These are phyloP conservation scores for Schwanniomyces pseudopolymorphus DNA, from an alignment of 805 yeast genomes.

Conservation along the genomic window DNA sequence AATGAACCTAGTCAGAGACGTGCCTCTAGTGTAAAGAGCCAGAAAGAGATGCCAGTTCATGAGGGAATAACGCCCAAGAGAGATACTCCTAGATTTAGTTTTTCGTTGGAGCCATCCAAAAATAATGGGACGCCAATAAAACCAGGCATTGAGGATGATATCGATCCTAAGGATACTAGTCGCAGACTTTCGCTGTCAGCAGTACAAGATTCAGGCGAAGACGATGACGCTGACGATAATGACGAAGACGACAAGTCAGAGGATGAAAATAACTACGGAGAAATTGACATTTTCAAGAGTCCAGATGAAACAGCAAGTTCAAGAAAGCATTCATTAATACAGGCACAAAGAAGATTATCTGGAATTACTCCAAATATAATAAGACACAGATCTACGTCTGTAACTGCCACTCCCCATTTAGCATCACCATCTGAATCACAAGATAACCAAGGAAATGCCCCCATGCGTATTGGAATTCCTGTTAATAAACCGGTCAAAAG, in stretches of 20 bases:
- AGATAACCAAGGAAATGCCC: constrained; percentile 12
- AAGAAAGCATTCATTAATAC: constrained; percentile 29
- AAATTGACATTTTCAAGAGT: constrained; percentile 29
- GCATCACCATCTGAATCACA: constrained; percentile 6
- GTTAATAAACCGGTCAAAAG: constrained; percentile 26
- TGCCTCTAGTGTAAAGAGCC: background rate
- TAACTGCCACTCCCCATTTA: constrained; percentile 19
- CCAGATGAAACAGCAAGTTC: constrained; percentile 14
- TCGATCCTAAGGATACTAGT: constrained; percentile 27
- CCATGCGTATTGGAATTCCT: constrained; percentile 41
- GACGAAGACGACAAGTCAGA: constrained; percentile 11
- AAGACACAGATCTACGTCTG: constrained; percentile 28
- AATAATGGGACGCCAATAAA: background rate
- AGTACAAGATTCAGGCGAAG: constrained; percentile 3
- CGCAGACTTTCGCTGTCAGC: constrained; percentile 2
- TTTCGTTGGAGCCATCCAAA: constrained; percentile 4
- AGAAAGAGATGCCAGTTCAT: background rate
- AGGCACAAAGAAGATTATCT: constrained; percentile 34
- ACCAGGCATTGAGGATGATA: constrained; percentile 13
- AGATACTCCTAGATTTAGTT: constrained; percentile 2
- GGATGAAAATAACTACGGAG: constrained; percentile 18
- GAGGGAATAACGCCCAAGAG: background rate
- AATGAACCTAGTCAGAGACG: background rate
- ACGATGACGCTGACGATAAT: background rate
- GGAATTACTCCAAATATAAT: constrained; percentile 28